phyloP scores from a whole-genome alignment of 1,139 yeast genomes.

The Candida albicans region DNA sequence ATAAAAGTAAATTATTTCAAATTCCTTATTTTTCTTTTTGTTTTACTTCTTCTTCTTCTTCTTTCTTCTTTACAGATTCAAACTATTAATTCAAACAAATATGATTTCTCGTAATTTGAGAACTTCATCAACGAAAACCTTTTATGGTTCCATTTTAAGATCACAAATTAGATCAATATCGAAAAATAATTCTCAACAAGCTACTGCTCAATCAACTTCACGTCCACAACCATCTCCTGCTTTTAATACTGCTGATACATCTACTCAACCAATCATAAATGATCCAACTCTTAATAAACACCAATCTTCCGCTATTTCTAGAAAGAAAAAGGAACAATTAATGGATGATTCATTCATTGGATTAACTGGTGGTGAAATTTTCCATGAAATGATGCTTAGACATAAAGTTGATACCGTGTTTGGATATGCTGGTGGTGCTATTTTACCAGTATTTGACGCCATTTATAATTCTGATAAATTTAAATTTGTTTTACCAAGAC shows the following conservation, averaged over 20 bases:
- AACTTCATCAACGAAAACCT: conserved; percentile 9
- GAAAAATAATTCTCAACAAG: conserved; percentile 33
- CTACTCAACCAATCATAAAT: not conserved
- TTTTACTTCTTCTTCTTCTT: too few species aligned
- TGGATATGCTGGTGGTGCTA: conserved; percentile 98
- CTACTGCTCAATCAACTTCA: conserved; percentile 28
- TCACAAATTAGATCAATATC: conserved; percentile 29
- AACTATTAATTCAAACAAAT: too few species aligned
- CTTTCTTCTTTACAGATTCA: too few species aligned
- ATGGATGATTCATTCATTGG: conserved; percentile 92
- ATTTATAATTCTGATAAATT: conserved; percentile 88
- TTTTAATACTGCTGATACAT: conserved; percentile 29
- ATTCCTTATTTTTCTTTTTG: too few species aligned
- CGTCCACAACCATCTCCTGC: conserved; percentile 45
- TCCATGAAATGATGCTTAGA: conserved; percentile 98
- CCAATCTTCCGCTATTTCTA: conserved; percentile 2
- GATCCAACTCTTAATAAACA: too few species aligned
- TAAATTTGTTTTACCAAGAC: conserved; percentile 89
- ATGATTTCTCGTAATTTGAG: conserved; percentile 16
- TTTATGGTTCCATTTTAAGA: conserved; percentile 8
- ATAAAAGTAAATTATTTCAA: too few species aligned
- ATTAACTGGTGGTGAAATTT: conserved; percentile 94
- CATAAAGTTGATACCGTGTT: conserved; percentile 93
- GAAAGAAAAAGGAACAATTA: conserved; percentile 15
- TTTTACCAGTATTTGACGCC: conserved; percentile 95